A percentile compares a stretch with the other conserved stretches of the same genome.
phyloP scores from a whole-genome alignment of 1,284 basidiomycete species.

The Ganoderma lucidum region DNA sequence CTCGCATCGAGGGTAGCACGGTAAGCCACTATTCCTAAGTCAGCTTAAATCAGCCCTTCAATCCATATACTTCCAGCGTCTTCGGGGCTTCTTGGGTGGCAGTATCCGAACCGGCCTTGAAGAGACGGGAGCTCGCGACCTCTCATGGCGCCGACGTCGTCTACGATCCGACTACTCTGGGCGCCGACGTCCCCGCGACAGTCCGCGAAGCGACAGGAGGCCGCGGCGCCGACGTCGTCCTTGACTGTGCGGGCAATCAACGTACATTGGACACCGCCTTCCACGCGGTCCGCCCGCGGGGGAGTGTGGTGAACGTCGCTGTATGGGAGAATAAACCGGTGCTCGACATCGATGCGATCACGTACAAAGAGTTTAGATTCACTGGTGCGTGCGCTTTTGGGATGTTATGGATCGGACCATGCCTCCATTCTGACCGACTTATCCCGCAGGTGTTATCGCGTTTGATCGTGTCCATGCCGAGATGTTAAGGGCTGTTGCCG shows the following conservation, averaged over 20 bases:
- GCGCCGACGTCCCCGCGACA: constrained; percentile 32
- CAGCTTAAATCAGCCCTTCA: background rate
- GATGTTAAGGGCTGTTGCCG: constrained; percentile 39
- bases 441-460: background rate
- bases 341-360: constrained; percentile 40
- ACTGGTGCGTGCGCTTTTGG: constrained; percentile 29
- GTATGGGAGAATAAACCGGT: constrained; percentile 39
- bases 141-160: constrained; percentile 39
- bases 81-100: constrained; percentile 38
- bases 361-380: constrained; percentile 40
- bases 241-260: constrained; percentile 45
- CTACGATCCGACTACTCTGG: constrained; percentile 32
- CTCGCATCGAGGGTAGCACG: constrained; percentile 19
- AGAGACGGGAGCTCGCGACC: constrained; percentile 38
- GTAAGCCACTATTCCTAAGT: constrained; percentile 10
- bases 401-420: background rate
- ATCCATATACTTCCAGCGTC: constrained; percentile 13
- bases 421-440: background rate
- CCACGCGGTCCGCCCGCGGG: constrained; percentile 37
- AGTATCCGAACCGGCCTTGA: constrained; percentile 41
- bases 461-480: constrained; percentile 39
- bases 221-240: constrained; percentile 41
- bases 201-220: constrained; percentile 36
- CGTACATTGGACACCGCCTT: constrained; percentile 39
- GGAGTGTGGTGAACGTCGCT: constrained; percentile 42